phyloP scores from a whole-genome alignment of 176 grass and related monocot species.

The Oryza glumipatula region DNA sequence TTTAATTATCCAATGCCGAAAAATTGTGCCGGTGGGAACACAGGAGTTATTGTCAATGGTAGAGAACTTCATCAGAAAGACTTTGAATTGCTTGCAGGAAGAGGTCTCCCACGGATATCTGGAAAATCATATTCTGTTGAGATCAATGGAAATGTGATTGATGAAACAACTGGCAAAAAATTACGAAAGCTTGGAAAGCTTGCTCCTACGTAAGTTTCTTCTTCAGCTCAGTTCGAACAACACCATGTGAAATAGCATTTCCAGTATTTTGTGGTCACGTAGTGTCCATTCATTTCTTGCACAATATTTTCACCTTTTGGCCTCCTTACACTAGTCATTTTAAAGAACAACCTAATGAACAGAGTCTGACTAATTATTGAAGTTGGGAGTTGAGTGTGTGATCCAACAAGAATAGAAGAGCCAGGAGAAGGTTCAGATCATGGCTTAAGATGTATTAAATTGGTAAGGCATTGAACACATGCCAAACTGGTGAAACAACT shows the following conservation, averaged over 20 bases:
- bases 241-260: neutral
- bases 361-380: neutral
- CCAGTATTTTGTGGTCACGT: neutral
- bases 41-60: constrained; percentile 77
- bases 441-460: too few relatives aligned
- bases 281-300: neutral
- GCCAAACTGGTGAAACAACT: too few relatives aligned
- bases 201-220: constrained; percentile 84
- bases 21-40: constrained; percentile 67
- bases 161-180: constrained; percentile 60
- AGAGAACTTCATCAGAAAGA: constrained; percentile 95
- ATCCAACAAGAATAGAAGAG: neutral
- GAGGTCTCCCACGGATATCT: constrained; percentile 64
- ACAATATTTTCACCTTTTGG: neutral
- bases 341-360: neutral
- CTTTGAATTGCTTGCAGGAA: constrained; percentile 72
- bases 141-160: constrained; percentile 73
- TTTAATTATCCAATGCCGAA: constrained; percentile 71
- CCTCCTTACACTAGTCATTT: neutral
- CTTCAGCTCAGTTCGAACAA: neutral
- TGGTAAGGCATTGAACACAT: too few relatives aligned
- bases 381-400: neutral
- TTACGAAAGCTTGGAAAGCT: constrained; percentile 81
- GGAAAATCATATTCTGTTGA: constrained; percentile 74
- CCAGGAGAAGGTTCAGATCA: neutral